These are phyloP conservation scores for Candida sithepensis DNA, from an alignment of 805 yeast genomes.

Conservation along the genomic window DNA sequence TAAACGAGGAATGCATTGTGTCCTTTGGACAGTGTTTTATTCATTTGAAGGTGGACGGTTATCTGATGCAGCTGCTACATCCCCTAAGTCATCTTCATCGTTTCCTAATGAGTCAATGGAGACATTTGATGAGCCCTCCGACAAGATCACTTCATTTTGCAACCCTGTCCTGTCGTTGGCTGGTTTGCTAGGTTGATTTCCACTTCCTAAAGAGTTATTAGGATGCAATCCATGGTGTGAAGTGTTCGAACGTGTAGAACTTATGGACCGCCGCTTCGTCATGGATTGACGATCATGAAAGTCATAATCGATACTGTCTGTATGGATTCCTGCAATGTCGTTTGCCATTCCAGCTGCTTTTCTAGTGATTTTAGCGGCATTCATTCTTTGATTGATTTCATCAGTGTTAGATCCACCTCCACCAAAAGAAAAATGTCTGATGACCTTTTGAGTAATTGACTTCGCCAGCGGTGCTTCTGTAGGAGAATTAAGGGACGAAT, in stretches of 20 bases:
- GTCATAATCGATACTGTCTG: conserved; percentile 16
- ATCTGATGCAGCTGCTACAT: neutral
- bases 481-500: neutral
- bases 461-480: neutral
- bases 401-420: conserved; percentile 28
- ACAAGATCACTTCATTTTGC: conserved; percentile 1
- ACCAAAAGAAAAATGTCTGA: conserved; percentile 29
- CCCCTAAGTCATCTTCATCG: neutral
- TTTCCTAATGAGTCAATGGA: neutral
- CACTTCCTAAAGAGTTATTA: neutral
- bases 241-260: neutral
- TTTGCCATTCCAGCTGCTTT: conserved; percentile 42
- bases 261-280: neutral
- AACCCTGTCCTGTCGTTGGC: neutral
- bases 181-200: neutral
- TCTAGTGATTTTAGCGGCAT: conserved; percentile 36
- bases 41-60: no score
- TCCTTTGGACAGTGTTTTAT: no score
- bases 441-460: conserved; percentile 12
- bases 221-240: neutral
- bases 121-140: conserved; percentile 1
- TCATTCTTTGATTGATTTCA: conserved; percentile 31
- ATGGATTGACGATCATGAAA: conserved; percentile 2
- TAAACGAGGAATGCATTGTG: neutral
- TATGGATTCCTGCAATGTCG: conserved; percentile 42